These are phyloP conservation scores for Neofusicoccum sp. DNA, from an alignment of 2,329 filamentous ascomycete species.

Conservation along the genomic window DNA sequence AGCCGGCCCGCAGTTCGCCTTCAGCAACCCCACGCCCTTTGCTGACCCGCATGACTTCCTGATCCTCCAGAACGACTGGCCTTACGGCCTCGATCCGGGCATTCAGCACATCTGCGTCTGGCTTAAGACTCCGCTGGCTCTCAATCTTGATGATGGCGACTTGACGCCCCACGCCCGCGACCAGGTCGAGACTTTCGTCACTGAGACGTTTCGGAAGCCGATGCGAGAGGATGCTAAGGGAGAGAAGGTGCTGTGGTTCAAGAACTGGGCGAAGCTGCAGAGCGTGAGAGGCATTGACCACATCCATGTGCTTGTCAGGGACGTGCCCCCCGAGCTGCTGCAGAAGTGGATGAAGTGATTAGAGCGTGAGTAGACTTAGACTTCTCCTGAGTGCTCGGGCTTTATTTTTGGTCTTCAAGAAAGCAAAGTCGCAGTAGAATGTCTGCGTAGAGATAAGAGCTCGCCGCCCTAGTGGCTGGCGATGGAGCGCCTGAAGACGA, in stretches of 20 bases:
- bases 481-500: not conserved
- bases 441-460: not conserved
- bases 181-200: conserved; percentile 26
- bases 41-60: conserved; percentile 54
- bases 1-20: conserved; percentile 35
- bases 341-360: conserved; percentile 27
- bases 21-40: conserved; percentile 52
- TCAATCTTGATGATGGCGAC: conserved; percentile 31
- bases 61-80: conserved; percentile 63
- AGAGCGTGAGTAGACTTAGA: not conserved
- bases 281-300: conserved; percentile 60
- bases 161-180: conserved; percentile 30
- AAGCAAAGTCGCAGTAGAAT: not conserved
- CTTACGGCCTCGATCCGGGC: conserved; percentile 53
- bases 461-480: not conserved
- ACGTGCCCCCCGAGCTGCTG: conserved; percentile 35
- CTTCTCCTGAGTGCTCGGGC: not conserved
- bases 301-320: conserved; percentile 54
- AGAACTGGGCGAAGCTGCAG: conserved; percentile 62
- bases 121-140: conserved; percentile 39
- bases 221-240: conserved; percentile 27
- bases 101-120: conserved; percentile 59
- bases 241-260: conserved; percentile 61
- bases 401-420: not conserved
- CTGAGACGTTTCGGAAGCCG: conserved; percentile 4